Evolutionary conservation across 305 asterid genomes (phyloP), one percentile per base, ranked within the genome.

Genomic region (Stenogyne calaminthoides): DNA sequence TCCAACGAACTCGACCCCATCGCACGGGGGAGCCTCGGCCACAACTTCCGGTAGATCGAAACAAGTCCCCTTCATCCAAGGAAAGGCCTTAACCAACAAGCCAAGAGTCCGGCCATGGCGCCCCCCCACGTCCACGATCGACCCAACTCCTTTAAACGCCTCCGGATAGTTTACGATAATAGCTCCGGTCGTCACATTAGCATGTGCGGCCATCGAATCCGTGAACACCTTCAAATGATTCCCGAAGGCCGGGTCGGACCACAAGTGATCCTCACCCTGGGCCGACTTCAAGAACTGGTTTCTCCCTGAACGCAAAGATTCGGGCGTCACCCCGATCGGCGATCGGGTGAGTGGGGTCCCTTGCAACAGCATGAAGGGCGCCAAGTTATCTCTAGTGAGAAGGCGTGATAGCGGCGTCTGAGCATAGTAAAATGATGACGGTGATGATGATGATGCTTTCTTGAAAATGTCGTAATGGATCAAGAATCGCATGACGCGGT

Each of bases 41-140:
- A 75, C 75, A 5, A 88, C 84, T 4, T 85, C 85, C 6, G 90
- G 93, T 5, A 77, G 83, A 77, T 88, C 90, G n/a, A 77, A 84
- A 51, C 67, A 71, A 51, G 80, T 77, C 63, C 87, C 88, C 10
- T 36, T 71, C 44, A 76, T 15, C 78, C 74, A 70, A 5, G 83
- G 83, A 32, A 56, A 79, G 0, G 68, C 75, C 64, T 71, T 66
- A 0, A 79, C 68, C 63, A 79, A 7, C 37, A 51, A 39, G 7
- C 73, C 1, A 2, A 75, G 9, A 0, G 72, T 19, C 29, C 55
- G 58, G 9, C 83, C 84, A 5, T 80, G 52, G 2, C 67, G 73
- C 1, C 81, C 81, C 14, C 84, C 84, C 9, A 80, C 84, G 14
- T 80, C 84, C 57, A 80, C 84, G 47, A 76, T 9, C 8, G 76